Conservation (phyloP, 352 stramenopile species). For the Halophytophthora batemanensis region DNA sequence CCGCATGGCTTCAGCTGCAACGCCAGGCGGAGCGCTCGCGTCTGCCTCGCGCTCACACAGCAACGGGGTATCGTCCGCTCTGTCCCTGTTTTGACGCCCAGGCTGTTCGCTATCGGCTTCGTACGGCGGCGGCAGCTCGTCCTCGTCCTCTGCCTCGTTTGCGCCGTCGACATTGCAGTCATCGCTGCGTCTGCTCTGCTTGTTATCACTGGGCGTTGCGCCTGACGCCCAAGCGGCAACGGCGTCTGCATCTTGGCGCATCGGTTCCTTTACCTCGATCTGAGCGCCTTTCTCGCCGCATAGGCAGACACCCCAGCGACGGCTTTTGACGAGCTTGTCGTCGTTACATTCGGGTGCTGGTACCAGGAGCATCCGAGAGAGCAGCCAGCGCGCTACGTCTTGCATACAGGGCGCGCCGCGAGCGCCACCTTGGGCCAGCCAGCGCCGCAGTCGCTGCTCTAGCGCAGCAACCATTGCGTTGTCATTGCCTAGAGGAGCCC, state of each 20-base stretch:
- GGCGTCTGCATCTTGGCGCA: neutral
- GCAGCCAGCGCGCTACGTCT: slow-evolving; percentile 54
- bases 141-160: slow-evolving; percentile 11
- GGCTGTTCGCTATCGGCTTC: slow-evolving; percentile 6
- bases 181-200: neutral
- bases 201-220: neutral
- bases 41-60: neutral
- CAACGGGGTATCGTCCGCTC: neutral
- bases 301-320: slow-evolving; percentile 22
- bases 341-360: neutral
- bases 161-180: slow-evolving; percentile 6
- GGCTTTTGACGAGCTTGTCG: slow-evolving; percentile 1
- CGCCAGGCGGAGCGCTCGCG: neutral
- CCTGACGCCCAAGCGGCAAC: neutral
- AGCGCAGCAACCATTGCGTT: neutral
- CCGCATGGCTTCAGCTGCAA: slow-evolving; percentile 1
- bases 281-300: slow-evolving; percentile 23
- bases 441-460: slow-evolving; percentile 22
- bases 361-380: slow-evolving; percentile 44
- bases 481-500: too few relatives aligned
- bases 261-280: neutral
- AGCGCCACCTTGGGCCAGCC: slow-evolving; percentile 25
- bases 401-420: slow-evolving; percentile 34
- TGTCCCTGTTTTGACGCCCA: neutral
- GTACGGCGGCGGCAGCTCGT: slow-evolving; percentile 22